Conservation (phyloP, 1,284 basidiomycete species). For the Moesziomyces antarcticus region DNA sequence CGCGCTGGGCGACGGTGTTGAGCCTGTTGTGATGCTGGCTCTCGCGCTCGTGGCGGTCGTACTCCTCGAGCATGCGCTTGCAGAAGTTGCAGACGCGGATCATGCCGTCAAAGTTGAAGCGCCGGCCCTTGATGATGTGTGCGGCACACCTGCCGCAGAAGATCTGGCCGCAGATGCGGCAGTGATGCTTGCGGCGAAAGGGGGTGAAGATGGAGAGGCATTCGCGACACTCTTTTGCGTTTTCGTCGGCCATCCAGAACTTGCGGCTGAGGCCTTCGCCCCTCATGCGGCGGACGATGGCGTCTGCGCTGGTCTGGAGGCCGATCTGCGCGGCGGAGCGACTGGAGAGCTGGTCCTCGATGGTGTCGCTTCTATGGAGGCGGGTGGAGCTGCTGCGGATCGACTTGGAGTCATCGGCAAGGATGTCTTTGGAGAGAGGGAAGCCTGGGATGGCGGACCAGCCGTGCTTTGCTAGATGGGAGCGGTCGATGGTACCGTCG, state of each 20-base stretch:
- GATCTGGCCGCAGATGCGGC: constrained; percentile 67
- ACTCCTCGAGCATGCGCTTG: constrained; percentile 85
- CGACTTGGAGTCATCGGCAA: constrained; percentile 61
- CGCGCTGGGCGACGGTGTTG: constrained; percentile 20
- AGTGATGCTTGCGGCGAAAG: constrained; percentile 66
- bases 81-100: constrained; percentile 94
- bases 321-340: constrained; percentile 42
- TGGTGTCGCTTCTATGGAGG: constrained; percentile 43
- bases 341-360: constrained; percentile 36
- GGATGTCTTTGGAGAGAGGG: constrained; percentile 58
- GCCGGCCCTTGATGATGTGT: constrained; percentile 94
- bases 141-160: constrained; percentile 77
- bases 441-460: constrained; percentile 61
- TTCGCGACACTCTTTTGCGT: constrained; percentile 78
- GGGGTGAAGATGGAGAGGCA: constrained; percentile 63
- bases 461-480: constrained; percentile 46
- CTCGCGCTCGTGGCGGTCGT: constrained; percentile 63
- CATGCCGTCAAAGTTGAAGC: constrained; percentile 91
- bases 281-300: constrained; percentile 56
- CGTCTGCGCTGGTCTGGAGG: constrained; percentile 58
- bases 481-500: constrained; percentile 33
- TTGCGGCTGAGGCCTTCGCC: constrained; percentile 62
- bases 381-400: constrained; percentile 54
- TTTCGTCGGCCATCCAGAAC: constrained; percentile 76
- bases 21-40: constrained; percentile 29